Evolutionary conservation across 345 rosid genomes (phyloP).

Genomic region (Boechera stricta): DNA sequence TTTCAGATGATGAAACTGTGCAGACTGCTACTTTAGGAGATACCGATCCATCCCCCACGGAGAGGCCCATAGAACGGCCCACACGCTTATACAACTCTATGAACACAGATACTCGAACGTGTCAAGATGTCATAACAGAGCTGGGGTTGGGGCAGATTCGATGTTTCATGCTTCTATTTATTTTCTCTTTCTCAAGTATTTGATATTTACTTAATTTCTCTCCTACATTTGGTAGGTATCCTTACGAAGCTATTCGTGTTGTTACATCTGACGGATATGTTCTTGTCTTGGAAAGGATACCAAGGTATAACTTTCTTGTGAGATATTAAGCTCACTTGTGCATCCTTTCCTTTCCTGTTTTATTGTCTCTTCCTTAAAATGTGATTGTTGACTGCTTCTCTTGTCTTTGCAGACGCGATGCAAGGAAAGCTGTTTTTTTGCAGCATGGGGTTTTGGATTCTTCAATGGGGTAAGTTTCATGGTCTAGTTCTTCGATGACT

Average conservation of each 20-base stretch:
- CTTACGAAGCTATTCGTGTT: conserved; percentile 92
- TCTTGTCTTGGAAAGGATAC: conserved; percentile 93
- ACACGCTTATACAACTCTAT: conserved; percentile 61
- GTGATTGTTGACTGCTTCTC: conserved; percentile 27
- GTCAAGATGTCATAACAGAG: conserved; percentile 95
- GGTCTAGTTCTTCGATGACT: conserved; percentile 20
- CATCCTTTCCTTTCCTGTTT: conserved; percentile 9
- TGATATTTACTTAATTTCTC: background rate
- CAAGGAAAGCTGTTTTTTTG: conserved; percentile 83
- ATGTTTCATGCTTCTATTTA: conserved; percentile 6
- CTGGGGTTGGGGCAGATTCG: conserved; percentile 67
- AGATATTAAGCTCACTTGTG: background rate
- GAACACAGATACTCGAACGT: conserved; percentile 93
- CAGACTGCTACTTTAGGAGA: conserved; percentile 70
- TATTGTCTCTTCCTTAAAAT: conserved; percentile 19
- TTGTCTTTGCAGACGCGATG: conserved; percentile 71
- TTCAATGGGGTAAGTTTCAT: conserved; percentile 86
- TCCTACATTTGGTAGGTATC: conserved; percentile 60
- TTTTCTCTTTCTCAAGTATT: conserved; percentile 11
- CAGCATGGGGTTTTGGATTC: conserved; percentile 97
- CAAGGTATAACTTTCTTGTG: conserved; percentile 60
- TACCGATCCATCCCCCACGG: conserved; percentile 58
- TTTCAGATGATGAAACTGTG: conserved; percentile 48
- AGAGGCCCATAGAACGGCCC: conserved; percentile 59
- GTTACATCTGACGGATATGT: conserved; percentile 93